Evolutionary conservation across 805 yeast genomes (phyloP).

Genomic region (Saccharomycopsis olivae): DNA sequence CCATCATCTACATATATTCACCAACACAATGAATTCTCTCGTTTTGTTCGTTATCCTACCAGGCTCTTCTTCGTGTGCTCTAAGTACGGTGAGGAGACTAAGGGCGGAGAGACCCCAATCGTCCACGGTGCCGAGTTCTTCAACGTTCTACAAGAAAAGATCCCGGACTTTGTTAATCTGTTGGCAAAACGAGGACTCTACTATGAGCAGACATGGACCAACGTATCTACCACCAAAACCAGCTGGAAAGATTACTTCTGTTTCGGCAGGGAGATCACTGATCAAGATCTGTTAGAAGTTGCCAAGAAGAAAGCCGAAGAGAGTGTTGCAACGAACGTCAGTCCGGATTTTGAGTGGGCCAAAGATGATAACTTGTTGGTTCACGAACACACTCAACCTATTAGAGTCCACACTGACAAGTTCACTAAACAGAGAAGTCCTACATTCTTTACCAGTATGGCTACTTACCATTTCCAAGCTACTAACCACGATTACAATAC

Average conservation of each 20-base stretch:
- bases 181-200: constrained; percentile 22
- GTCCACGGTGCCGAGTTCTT: constrained; percentile 27
- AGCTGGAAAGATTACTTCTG: constrained; percentile 25
- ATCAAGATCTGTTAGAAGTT: constrained; percentile 21
- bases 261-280: constrained; percentile 24
- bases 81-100: constrained; percentile 18
- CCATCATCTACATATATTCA: constrained; percentile 20
- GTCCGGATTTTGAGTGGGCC: constrained; percentile 20
- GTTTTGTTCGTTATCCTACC: constrained; percentile 24
- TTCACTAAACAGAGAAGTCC: constrained; percentile 13
- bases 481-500: constrained; percentile 11
- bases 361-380: constrained; percentile 22
- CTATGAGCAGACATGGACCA: constrained; percentile 24
- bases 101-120: constrained; percentile 28
- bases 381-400: constrained; percentile 23
- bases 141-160: constrained; percentile 17
- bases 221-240: constrained; percentile 17
- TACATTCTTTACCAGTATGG: constrained; percentile 22
- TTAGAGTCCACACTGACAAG: constrained; percentile 14
- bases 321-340: constrained; percentile 21
- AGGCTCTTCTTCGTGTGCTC: constrained; percentile 22
- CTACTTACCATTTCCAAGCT: constrained; percentile 20
- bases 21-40: constrained; percentile 28
- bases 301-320: constrained; percentile 18
- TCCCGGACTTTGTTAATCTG: constrained; percentile 21